Conservation (phyloP, 2,329 filamentous ascomycete genomes). For the Talaromyces sp. region DNA sequence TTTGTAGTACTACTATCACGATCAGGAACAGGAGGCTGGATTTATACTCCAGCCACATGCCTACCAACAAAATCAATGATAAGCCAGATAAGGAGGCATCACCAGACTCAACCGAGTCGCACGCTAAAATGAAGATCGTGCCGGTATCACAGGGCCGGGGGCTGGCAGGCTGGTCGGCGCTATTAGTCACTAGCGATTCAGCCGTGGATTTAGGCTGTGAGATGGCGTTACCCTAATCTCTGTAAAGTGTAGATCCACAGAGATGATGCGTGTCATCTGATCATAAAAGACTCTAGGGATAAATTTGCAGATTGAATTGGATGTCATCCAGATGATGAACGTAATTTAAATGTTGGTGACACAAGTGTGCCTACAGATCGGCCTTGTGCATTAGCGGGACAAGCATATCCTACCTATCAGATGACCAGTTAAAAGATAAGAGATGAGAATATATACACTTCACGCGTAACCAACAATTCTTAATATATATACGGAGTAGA, state of each 20-base stretch:
- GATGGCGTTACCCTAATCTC: not conserved
- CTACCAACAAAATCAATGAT: not conserved
- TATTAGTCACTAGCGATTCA: not conserved
- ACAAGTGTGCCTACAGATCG: not conserved
- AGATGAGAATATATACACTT: not conserved
- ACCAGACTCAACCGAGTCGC: not conserved
- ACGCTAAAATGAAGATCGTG: not conserved
- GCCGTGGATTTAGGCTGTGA: not conserved
- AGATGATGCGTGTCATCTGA: not conserved
- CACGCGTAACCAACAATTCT: not conserved
- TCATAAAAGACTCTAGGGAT: not conserved
- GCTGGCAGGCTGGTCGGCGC: not conserved
- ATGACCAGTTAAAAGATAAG: not conserved
- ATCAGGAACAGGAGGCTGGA: conserved; percentile 6
- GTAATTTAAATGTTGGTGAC: not conserved
- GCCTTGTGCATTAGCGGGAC: not conserved
- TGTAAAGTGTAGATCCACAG: not conserved
- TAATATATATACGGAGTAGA: not conserved
- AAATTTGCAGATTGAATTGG: not conserved
- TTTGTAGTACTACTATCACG: no score
- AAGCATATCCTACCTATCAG: not conserved
- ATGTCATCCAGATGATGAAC: not conserved
- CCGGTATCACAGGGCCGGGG: not conserved
- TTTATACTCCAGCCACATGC: not conserved
- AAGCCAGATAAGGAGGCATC: not conserved